phyloP scores from a whole-genome alignment of 768 basidiomycete species.

The Lactarius psammicola region DNA sequence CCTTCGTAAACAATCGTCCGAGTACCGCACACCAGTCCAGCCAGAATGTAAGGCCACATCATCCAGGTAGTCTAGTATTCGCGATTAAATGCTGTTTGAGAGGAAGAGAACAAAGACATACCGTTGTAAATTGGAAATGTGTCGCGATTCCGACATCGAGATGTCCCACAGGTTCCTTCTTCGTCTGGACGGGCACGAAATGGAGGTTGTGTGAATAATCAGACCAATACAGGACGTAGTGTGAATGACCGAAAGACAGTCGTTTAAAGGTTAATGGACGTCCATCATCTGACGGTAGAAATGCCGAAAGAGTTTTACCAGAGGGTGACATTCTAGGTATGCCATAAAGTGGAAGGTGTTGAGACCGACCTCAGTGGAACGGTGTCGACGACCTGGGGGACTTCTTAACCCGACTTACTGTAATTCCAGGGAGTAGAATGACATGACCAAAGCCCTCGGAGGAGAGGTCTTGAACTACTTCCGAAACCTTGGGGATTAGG shows the following conservation, averaged over 20 bases:
- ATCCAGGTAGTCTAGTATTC: constrained; percentile 69
- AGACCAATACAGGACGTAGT: constrained; percentile 82
- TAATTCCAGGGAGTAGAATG: constrained; percentile 61
- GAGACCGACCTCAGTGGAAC: constrained; percentile 34
- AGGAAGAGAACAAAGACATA: constrained; percentile 33
- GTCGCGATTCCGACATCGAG: constrained; percentile 46
- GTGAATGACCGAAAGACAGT: constrained; percentile 72
- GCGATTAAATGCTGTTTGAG: background rate
- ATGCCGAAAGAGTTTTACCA: constrained; percentile 50
- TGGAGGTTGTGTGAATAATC: constrained; percentile 35
- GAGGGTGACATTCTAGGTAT: background rate
- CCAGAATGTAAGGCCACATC: constrained; percentile 73
- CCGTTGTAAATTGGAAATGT: constrained; percentile 76
- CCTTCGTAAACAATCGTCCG: constrained; percentile 63
- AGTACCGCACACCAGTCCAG: constrained; percentile 50
- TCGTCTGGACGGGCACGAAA: constrained; percentile 61
- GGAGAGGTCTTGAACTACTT: constrained; percentile 51
- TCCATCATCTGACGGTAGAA: constrained; percentile 50
- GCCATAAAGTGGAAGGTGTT: constrained; percentile 11
- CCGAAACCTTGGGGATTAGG: constrained; percentile 52
- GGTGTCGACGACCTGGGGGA: constrained; percentile 5
- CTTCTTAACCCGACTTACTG: constrained; percentile 47
- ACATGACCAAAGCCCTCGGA: constrained; percentile 49
- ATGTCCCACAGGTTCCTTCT: constrained; percentile 54
- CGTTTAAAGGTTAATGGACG: constrained; percentile 62